Evolutionary conservation across 176 grass and related monocot species (phyloP).

Genomic region (Urochloa ruziziensis): DNA sequence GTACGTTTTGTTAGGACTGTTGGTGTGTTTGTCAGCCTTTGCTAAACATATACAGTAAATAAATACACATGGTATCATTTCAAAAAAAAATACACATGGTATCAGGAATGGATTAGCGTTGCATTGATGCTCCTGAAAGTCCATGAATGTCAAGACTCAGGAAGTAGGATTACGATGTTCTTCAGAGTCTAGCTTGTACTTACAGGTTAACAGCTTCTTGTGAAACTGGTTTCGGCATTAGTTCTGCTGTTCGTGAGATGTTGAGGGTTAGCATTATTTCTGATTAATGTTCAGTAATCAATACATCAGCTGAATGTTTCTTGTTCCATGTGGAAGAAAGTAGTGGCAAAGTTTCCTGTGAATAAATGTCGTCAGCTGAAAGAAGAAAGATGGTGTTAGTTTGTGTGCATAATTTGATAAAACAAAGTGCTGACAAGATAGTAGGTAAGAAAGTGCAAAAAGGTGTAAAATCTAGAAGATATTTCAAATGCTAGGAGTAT

Average conservation of each 20-base stretch:
- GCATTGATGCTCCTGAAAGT: neutral
- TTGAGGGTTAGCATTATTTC: too few relatives aligned
- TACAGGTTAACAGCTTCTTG: neutral
- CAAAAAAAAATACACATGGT: neutral
- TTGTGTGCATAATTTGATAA: conserved; percentile 1
- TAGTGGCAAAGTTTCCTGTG: neutral
- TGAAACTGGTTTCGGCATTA: neutral
- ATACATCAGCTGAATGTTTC: too few relatives aligned
- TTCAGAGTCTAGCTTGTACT: neutral
- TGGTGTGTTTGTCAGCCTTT: conserved; percentile 26
- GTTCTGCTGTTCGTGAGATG: too few relatives aligned
- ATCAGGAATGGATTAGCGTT: conserved; percentile 20
- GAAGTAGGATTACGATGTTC: neutral
- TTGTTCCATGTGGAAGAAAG: too few relatives aligned
- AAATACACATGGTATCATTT: neutral
- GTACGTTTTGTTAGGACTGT: conserved; percentile 45
- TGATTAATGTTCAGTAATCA: too few relatives aligned
- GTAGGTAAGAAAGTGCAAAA: neutral
- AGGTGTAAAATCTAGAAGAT: neutral
- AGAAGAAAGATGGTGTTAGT: neutral
- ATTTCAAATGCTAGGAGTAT: neutral
- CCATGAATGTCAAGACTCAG: conserved; percentile 8
- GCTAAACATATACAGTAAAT: neutral
- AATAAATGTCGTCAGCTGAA: too few relatives aligned
- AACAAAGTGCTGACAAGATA: neutral